Evolutionary conservation across 2,329 filamentous ascomycete species (phyloP).

Genomic region (Lecanicillium sp.): DNA sequence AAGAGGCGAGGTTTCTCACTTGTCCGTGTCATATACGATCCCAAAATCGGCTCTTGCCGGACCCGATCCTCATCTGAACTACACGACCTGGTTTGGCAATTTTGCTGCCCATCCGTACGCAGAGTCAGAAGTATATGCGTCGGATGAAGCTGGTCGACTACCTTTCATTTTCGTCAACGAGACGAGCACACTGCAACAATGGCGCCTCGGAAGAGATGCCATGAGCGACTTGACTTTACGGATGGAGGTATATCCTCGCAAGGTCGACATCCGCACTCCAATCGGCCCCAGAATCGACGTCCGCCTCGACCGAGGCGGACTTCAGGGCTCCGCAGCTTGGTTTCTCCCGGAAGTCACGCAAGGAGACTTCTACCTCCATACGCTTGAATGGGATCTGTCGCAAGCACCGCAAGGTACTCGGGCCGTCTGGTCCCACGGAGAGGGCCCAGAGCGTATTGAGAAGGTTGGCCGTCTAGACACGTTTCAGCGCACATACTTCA

Average conservation of each 20-base stretch:
- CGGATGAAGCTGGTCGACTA: conserved; percentile 12
- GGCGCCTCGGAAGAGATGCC: conserved; percentile 13
- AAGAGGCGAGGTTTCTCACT: conserved; percentile 7
- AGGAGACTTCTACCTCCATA: conserved; percentile 9
- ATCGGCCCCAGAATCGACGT: conserved; percentile 16
- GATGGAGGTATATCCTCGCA: conserved; percentile 16
- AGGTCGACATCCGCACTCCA: conserved; percentile 12
- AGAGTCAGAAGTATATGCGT: conserved; percentile 11
- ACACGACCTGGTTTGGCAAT: conserved; percentile 12
- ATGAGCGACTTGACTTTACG: conserved; percentile 14
- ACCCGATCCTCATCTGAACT: conserved; percentile 7
- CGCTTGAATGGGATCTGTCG: conserved; percentile 16
- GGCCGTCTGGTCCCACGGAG: conserved; percentile 17
- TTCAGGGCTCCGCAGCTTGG: conserved; percentile 13
- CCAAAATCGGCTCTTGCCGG: conserved; percentile 6
- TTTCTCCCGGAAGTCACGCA: conserved; percentile 15
- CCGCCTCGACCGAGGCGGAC: conserved; percentile 12
- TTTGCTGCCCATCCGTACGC: conserved; percentile 9
- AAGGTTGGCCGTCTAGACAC: conserved; percentile 10
- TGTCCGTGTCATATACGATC: conserved; percentile 10
- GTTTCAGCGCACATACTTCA: conserved; percentile 14
- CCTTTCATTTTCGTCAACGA: conserved; percentile 15
- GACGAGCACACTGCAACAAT: conserved; percentile 15
- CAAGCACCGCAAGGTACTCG: conserved; percentile 14
- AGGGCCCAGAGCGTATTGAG: conserved; percentile 13